Conservation (phyloP, 129 eudicot species). For the carrot (Daucus carota) region DH1_v3.0 NC_030382.2:51140501-51141000, state of each 20-base stretch:
- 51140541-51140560: not conserved
- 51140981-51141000: not conserved
- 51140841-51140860: constrained; percentile 55
- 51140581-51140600: constrained; percentile 80
- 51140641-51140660: constrained; percentile 31
- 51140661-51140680: constrained; percentile 31
- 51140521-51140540: not conserved
- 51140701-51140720: constrained; percentile 35
- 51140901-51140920: constrained; percentile 49
- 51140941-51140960: not conserved
- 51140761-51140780: constrained; percentile 31
- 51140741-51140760: constrained; percentile 35
- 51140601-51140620: constrained; percentile 60
- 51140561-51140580: constrained; percentile 28
- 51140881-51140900: constrained; percentile 36
- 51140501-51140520: constrained; percentile 3
- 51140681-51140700: constrained; percentile 25
- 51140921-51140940: constrained; percentile 40
- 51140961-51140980: not conserved
- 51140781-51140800: constrained; percentile 32
- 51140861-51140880: constrained; percentile 64
- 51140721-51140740: constrained; percentile 43
- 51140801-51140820: constrained; percentile 55
- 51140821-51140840: constrained; percentile 39
- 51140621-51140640: constrained; percentile 52